A percentile compares a stretch with the other conserved stretches of the same genome.
phyloP scores from a whole-genome alignment of 2,329 filamentous ascomycete species.

The Ophiobolus disseminans region DNA sequence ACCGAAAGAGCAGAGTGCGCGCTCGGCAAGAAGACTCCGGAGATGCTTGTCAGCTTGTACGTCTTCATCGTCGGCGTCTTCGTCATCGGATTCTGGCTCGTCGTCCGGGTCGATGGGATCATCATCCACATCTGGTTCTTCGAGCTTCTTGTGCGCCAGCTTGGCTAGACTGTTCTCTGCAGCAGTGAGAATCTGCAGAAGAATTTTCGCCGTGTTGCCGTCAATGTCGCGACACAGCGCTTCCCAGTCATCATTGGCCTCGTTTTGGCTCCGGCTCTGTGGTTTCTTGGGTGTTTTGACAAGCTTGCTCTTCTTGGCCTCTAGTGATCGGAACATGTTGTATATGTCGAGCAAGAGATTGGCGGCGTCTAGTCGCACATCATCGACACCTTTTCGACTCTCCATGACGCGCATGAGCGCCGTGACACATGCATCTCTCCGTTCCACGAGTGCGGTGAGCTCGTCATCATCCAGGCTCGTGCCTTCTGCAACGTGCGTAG shows the following conservation, averaged over 20 bases:
- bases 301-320: slow-evolving; percentile 53
- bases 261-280: slow-evolving; percentile 28
- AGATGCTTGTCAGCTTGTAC: slow-evolving; percentile 62
- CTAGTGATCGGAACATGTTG: slow-evolving; percentile 77
- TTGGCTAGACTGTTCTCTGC: slow-evolving; percentile 71
- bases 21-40: slow-evolving; percentile 78
- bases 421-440: slow-evolving; percentile 60
- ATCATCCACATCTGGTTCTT: slow-evolving; percentile 68
- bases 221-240: slow-evolving; percentile 75
- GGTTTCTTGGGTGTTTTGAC: slow-evolving; percentile 42
- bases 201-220: slow-evolving; percentile 66
- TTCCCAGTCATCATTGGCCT: slow-evolving; percentile 57
- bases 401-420: slow-evolving; percentile 60
- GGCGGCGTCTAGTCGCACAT: slow-evolving; percentile 76
- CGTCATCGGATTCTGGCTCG: slow-evolving; percentile 67
- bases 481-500: slow-evolving; percentile 45
- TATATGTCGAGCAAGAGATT: slow-evolving; percentile 83
- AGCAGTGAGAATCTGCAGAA: slow-evolving; percentile 78
- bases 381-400: slow-evolving; percentile 70
- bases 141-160: slow-evolving; percentile 45
- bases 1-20: slow-evolving; percentile 83
- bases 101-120: slow-evolving; percentile 72
- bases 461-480: slow-evolving; percentile 62
- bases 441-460: slow-evolving; percentile 62
- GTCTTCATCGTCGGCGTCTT: slow-evolving; percentile 52